Conservation (phyloP, 805 yeast species). For the Monosporozyma siamensis region DNA sequence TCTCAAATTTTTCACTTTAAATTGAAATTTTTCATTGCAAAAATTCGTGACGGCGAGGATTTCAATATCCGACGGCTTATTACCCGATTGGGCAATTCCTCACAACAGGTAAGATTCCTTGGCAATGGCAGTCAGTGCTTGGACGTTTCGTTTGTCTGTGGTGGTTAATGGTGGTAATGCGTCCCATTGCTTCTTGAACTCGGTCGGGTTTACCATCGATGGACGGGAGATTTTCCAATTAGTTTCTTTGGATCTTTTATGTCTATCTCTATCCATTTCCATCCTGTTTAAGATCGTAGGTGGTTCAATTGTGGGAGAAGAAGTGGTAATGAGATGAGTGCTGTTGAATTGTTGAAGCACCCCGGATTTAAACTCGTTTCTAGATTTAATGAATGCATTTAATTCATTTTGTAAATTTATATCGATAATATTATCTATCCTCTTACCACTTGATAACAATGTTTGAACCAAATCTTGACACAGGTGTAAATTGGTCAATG, state of each 20-base stretch:
- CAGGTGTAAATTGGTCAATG: slow-evolving; percentile 3
- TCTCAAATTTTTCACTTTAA: too few species aligned
- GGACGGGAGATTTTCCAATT: slow-evolving; percentile 48
- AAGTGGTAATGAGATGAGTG: not conserved
- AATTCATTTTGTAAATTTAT: not conserved
- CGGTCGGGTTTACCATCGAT: slow-evolving; percentile 12
- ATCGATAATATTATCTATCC: not conserved
- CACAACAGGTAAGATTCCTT: slow-evolving; percentile 35
- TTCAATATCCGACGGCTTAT: too few species aligned
- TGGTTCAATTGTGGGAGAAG: slow-evolving; percentile 25
- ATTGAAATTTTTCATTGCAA: too few species aligned
- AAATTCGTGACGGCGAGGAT: slow-evolving; percentile 1
- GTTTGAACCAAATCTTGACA: not conserved
- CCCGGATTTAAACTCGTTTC: not conserved
- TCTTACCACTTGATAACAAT: not conserved
- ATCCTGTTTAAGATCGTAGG: slow-evolving; percentile 60
- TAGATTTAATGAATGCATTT: not conserved
- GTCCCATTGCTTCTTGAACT: slow-evolving; percentile 9
- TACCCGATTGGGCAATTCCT: too few species aligned
- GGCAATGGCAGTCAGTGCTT: slow-evolving; percentile 47
- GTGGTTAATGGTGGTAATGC: slow-evolving; percentile 21
- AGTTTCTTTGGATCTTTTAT: slow-evolving; percentile 73
- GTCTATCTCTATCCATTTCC: slow-evolving; percentile 90
- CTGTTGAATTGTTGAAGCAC: slow-evolving; percentile 7
- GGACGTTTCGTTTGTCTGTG: slow-evolving; percentile 42